Evolutionary conservation across 371 early-diverging fungal species (phyloP).

Genomic region (Mortierella sp.): DNA sequence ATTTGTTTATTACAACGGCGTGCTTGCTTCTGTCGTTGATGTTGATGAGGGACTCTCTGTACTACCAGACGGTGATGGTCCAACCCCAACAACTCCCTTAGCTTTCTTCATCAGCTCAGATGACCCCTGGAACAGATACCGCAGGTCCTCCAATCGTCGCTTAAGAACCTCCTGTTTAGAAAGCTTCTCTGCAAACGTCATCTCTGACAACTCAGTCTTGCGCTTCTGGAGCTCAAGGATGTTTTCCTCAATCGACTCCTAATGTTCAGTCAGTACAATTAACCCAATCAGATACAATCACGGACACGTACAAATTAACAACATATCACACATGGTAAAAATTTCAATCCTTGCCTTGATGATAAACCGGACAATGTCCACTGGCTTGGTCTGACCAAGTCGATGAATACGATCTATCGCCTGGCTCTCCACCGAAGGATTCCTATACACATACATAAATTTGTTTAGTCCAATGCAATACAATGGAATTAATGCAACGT

Average conservation of each 20-base stretch:
- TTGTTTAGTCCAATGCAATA: too few species aligned
- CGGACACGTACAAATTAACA: too few species aligned
- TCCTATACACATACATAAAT: conserved; percentile 59
- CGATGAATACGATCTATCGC: conserved; percentile 90
- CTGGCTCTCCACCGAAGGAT: conserved; percentile 83
- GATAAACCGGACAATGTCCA: conserved; percentile 64
- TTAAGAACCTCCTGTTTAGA: conserved; percentile 56
- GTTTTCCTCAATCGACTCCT: conserved; percentile 63
- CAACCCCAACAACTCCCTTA: not conserved
- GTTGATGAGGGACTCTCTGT: too few species aligned
- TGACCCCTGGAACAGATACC: conserved; percentile 47
- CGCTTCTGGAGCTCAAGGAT: conserved; percentile 55
- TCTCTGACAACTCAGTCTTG: conserved; percentile 50
- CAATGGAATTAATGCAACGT: too few species aligned
- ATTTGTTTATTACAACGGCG: conserved; percentile 66
- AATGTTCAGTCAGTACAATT: not conserved
- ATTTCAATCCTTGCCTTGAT: conserved; percentile 48
- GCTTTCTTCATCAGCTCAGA: conserved; percentile 48
- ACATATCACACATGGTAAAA: too few species aligned
- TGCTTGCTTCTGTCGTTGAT: too few species aligned
- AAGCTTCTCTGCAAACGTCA: conserved; percentile 55
- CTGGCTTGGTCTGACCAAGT: conserved; percentile 67
- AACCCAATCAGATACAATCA: not conserved
- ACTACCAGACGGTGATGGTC: not conserved
- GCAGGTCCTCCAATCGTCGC: conserved; percentile 53